Evolutionary conservation across 1,284 basidiomycete genomes (phyloP), one percentile per base, ranked within the genome.

Genomic region (Xerocomus amazonicus): DNA sequence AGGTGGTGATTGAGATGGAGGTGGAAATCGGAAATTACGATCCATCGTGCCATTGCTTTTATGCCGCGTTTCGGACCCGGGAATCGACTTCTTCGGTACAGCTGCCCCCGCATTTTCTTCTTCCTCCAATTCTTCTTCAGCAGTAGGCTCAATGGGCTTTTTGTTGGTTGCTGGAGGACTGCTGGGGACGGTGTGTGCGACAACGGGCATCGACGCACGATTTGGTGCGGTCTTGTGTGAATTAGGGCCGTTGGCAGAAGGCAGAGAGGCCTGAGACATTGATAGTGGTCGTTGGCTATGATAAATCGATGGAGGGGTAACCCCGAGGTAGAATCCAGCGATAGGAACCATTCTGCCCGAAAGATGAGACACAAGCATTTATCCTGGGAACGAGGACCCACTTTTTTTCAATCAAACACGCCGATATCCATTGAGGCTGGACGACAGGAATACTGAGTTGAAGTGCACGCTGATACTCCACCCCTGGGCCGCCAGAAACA

Each of bases 401-500:
- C 90, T 84, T 87, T 64, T 85, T 85, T 63, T 92, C 88, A 0
- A 79, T 66, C 45, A 89, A 81, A 61, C 93, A 95, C 1, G 92
- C 91, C 23, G 94, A 66, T 57, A 95, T 80, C 92, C 93, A 96
- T 36, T 87, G 84, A 0, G 92, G 92, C 58, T 92, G 88, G 1
- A 95, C 90, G 31, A 96, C 83, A 0, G 93, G 92, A 54, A 96
- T 90, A 53, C 90, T 94, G 44, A 92, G 76, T 66, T 93, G 90
- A 45, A 94, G 70, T 1, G 94, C 94, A 33, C 92, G 82, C 66
- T 95, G 92, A 66, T 97, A 97, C 59, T 92, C 91, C 4, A 89
- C 83, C 0, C 87, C 87, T 0, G 90, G 86, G 6, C 80, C 79
- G 10, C 73, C 71, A 10, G 71, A 67, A 6, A 69, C 54, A 5